A percentile compares a stretch with the other conserved stretches of the same genome.
These are phyloP conservation scores for Phytophthora constricta DNA, from an alignment of 352 stramenopile genomes.

Conservation along the genomic window DNA sequence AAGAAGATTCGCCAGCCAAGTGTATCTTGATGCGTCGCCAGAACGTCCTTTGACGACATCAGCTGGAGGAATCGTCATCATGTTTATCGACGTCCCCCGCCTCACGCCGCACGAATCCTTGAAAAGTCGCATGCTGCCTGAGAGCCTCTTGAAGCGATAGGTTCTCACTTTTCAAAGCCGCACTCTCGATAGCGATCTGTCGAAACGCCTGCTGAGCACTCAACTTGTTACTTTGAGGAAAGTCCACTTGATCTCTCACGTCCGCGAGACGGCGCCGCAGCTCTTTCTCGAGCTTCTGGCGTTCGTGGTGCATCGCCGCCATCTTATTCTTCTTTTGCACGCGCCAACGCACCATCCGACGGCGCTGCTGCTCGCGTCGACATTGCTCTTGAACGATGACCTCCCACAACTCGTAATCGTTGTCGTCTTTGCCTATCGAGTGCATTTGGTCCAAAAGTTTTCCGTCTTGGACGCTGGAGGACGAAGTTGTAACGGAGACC, in stretches of 20 bases:
- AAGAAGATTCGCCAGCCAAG: slow-evolving; percentile 6
- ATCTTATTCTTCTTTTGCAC: slow-evolving; percentile 3
- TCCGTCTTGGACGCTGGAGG: not conserved
- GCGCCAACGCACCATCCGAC: slow-evolving; percentile 7
- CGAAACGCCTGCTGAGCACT: not conserved
- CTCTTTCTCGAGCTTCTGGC: slow-evolving; percentile 9
- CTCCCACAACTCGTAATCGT: not conserved
- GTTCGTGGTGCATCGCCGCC: not conserved
- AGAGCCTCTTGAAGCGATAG: slow-evolving; percentile 3
- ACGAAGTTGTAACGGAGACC: not conserved
- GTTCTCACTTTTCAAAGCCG: slow-evolving; percentile 1
- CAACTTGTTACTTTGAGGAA: not conserved
- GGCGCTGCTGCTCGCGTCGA: not conserved
- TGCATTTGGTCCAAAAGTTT: not conserved
- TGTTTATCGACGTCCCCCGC: not conserved
- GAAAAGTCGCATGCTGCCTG: not conserved
- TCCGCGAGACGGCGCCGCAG: not conserved
- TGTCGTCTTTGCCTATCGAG: too few species aligned
- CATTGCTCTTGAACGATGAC: not conserved
- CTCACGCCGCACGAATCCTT: not conserved
- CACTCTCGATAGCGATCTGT: not conserved
- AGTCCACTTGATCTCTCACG: not conserved
- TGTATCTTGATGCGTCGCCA: not conserved
- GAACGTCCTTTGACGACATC: too few species aligned
- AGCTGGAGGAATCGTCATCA: not conserved